Evolutionary conservation across 164 flowering plant species (phyloP).

Genomic region (Stephania cephalantha): DNA sequence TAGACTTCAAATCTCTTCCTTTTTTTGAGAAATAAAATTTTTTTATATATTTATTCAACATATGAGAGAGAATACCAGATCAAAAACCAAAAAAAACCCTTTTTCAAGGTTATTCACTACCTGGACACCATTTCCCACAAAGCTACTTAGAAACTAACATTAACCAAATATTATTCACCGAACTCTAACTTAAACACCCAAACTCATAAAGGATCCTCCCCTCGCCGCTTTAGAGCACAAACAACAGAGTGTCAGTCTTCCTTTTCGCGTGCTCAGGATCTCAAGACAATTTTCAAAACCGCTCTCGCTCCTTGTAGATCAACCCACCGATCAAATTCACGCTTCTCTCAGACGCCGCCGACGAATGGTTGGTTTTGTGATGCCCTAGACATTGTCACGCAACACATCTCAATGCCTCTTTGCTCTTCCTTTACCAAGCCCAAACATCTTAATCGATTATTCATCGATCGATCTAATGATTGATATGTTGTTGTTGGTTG

Average conservation of each 20-base stretch:
- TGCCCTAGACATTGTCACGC: slow-evolving; percentile 26
- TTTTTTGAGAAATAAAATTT: too few species aligned
- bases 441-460: neutral
- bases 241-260: slow-evolving; percentile 27
- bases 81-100: too few species aligned
- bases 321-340: slow-evolving; percentile 22
- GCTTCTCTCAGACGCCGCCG: slow-evolving; percentile 17
- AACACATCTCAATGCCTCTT: slow-evolving; percentile 27
- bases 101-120: too few species aligned
- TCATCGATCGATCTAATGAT: too few species aligned
- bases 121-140: neutral
- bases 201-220: slow-evolving; percentile 26
- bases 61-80: too few species aligned
- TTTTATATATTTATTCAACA: too few species aligned
- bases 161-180: too few species aligned
- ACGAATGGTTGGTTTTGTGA: slow-evolving; percentile 25
- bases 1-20: too few species aligned
- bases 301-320: slow-evolving; percentile 27
- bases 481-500: too few species aligned
- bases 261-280: slow-evolving; percentile 21
- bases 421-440: slow-evolving; percentile 27
- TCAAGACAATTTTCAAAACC: slow-evolving; percentile 23
- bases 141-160: neutral
- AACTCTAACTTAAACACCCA: slow-evolving; percentile 13
- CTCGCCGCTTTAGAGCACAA: slow-evolving; percentile 26